Base-by-base conservation (phyloP, 148 eudicot genomes). In the Amaranthus cruentus region DNA sequence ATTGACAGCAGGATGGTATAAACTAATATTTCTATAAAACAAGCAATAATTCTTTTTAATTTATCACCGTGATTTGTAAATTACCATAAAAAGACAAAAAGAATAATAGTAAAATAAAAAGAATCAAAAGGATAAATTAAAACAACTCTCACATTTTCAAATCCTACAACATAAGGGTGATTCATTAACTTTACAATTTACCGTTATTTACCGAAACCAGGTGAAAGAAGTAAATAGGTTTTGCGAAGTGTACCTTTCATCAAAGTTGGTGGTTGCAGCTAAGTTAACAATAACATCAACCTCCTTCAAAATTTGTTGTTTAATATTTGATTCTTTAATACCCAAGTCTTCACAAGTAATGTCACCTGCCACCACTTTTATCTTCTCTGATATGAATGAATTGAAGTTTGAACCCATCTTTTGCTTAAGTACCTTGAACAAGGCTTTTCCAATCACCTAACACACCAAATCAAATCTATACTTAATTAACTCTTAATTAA, bases 181-280 rank as follows among this genome's bases (percentile, higher is more conserved):
- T 28, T 28, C 1, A 28, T 28, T 28, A 0, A 28, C 38, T 28
- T 28, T 28, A 28, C 38, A 28, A 28, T 28, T 28, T 28, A 28
- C 38, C 38, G 38, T 28, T 28, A 28, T 28, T 28, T 28, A 28
- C 38, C 2, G 2, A 28, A 28, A 28, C 38, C 38, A 0, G 38
- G 1, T 28, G 38, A 28, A 28, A 28, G 1, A 28, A 28, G 1
- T 28, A 28, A 2, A 15, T 9, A 14, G 11, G 52, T 10, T 53
- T 55, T 66, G 15, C 9, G 11, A 11, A 13, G 63, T 9, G 50
- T 78, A 87, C 94, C 94, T 84, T 58, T 87, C 94, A 69, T 85
- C 89, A 68, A 89, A 91, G 53, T 88, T 89, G 74, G 90, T 87
- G 7, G 84, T 86, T 53, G 97, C 97, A 64, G 97, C 91, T 55